Evolutionary conservation across 768 basidiomycete species (phyloP), one percentile per base, ranked within the genome.

Genomic region (Psilocybe cyanescens): DNA sequence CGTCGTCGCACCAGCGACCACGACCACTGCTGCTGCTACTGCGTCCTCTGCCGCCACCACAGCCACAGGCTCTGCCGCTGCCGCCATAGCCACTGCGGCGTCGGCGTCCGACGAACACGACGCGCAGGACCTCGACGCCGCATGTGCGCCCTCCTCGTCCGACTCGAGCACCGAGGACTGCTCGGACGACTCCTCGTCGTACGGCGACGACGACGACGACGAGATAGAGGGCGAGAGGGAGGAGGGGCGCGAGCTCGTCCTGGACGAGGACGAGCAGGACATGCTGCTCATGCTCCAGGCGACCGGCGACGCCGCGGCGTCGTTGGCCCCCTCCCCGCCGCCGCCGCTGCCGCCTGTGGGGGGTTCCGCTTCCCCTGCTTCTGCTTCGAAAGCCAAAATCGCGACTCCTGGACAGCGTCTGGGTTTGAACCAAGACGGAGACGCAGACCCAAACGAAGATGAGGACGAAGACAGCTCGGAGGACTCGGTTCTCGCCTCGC

Each of bases 131-230:
- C 11, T 30, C 19, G 33, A 53, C n/a, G 29, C 51, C 14, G 51
- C 51, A 4, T 37, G 51, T 17, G 52, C 47, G 17, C 57, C 62
- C 9, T 35, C 65, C 16, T 62, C 69, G 16, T 58, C 65, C 28
- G 58, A 61, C 6, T 49, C 57, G 45, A 49, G 47, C 14, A 39
- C 30, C 16, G 57, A 58, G 35, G 57, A 31, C n/a, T 48, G 19
- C 8, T 58, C 57, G 29, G 57, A 48, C 24, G 2, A 2, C 24
- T 24, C 24, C 24, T 24, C 24, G 24, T 24, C 24, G 19, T 57
- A 57, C 30, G 74, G 71, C 39, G 79, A 77, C 55, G 71, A 70
- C n/a, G 67, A 74, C 50, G 70, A 73, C 44, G 64, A 68, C 17
- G 67, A 67, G n/a, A 35, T 35, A 7, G 6, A 7, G 33, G 6